Evolutionary conservation across 2,329 filamentous ascomycete genomes (phyloP), one percentile per base, ranked within the genome.

Genomic region (Fusarium beomiforme): DNA sequence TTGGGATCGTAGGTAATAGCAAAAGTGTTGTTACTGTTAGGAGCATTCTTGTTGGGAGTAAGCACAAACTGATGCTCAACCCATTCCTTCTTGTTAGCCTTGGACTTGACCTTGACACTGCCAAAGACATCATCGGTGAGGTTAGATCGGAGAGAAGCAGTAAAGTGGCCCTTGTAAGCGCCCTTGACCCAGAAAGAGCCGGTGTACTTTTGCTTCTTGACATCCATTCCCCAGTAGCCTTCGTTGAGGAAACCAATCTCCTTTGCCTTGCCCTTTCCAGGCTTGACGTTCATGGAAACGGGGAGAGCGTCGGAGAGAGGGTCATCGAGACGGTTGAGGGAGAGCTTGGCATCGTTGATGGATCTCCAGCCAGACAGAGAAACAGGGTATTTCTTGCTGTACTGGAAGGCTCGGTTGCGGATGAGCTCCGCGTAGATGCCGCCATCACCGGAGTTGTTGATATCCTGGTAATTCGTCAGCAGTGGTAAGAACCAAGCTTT

Each of bases 371-470:
- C 83, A n/a, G 80, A 79, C 5, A 88, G 79, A 7, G 81, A 82
- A 41, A 81, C 79, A 6, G 83, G 83, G 65, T 79, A 84, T 19
- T 75, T 71, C 23, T 81, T 79, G 64, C 81, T 84, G 58, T 81
- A 82, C 78, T 93, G 91, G 75, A 93, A 93, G 14, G 90, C 91
- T 51, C 90, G 86, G 79, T 93, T 93, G 55, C 86, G 87, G 61
- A 93, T 87, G 60, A 93, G 79, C 76, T 93, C 91, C 51, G 89
- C 91, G 76, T 93, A 93, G 68, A 93, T 87, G 8, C 91, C 91
- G 24, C 91, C 91, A 75, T 93, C 91, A 5, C 91, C 91, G 4
- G 88, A 90, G 78, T 92, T 88, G 78, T 89, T 89, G 78, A 91
- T 91, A 58, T 89, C 88, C 86, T 89, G n/a, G n/a, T n/a, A 17